Conservation (phyloP, 2,329 filamentous ascomycete genomes). For the Penicillium sp. region DNA sequence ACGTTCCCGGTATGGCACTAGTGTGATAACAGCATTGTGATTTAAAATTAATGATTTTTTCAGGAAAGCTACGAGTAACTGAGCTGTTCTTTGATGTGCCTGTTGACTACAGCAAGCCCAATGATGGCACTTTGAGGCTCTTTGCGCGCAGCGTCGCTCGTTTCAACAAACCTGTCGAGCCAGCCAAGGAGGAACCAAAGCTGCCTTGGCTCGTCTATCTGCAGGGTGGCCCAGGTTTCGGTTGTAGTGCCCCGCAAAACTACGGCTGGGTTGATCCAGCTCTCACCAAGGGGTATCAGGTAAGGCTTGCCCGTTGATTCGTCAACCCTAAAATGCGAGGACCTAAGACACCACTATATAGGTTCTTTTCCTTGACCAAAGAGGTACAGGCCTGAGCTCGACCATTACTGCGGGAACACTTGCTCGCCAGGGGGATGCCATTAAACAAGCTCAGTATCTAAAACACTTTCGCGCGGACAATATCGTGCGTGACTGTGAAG, state of each 20-base stretch:
- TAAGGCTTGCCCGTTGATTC: slow-evolving; percentile 32
- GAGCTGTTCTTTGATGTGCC: slow-evolving; percentile 86
- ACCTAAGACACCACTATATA: neutral
- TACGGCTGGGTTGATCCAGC: slow-evolving; percentile 63
- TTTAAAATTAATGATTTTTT: slow-evolving; percentile 7
- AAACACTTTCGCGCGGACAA: slow-evolving; percentile 82
- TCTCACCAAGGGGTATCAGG: slow-evolving; percentile 74
- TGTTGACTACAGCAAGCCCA: slow-evolving; percentile 63
- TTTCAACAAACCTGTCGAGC: slow-evolving; percentile 47
- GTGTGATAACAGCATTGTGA: neutral
- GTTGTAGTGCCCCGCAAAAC: slow-evolving; percentile 68
- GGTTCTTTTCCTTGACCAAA: slow-evolving; percentile 77
- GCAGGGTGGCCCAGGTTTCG: slow-evolving; percentile 79
- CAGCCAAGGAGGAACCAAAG: slow-evolving; percentile 43
- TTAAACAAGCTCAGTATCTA: slow-evolving; percentile 71
- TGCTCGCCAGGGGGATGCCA: slow-evolving; percentile 55
- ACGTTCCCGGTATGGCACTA: slow-evolving; percentile 31
- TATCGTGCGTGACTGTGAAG: slow-evolving; percentile 84
- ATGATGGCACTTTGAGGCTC: slow-evolving; percentile 59
- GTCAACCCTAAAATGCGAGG: no score
- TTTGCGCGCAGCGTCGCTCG: slow-evolving; percentile 71
- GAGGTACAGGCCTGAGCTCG: slow-evolving; percentile 79
- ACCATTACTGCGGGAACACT: slow-evolving; percentile 71
- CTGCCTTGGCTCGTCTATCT: slow-evolving; percentile 64
- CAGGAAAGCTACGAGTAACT: slow-evolving; percentile 68